Evolutionary conservation across 164 flowering plant species (phyloP).

Genomic region (Cinnamomum micranthum): DNA sequence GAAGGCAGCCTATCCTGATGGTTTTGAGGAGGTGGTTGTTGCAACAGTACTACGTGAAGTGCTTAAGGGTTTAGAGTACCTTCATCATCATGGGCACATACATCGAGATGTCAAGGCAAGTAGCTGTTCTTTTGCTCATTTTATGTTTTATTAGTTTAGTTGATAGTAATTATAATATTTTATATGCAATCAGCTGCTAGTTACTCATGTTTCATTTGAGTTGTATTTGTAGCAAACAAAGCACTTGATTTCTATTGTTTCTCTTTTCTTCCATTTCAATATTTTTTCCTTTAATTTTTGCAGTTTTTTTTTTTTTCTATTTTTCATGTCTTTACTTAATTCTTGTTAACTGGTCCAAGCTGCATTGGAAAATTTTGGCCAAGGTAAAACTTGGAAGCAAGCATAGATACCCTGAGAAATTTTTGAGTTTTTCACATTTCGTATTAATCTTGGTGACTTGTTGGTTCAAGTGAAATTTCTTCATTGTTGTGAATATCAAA

Average conservation of each 20-base stretch:
- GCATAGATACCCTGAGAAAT: not conserved
- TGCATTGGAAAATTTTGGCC: not conserved
- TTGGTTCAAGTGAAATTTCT: not conserved
- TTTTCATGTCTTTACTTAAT: too few relatives aligned
- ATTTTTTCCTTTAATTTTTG: too few relatives aligned
- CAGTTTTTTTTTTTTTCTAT: too few relatives aligned
- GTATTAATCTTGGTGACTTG: not conserved
- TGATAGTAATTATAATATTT: not conserved
- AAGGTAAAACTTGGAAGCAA: not conserved
- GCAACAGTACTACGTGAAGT: conserved; percentile 79
- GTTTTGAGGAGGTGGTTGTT: conserved; percentile 82
- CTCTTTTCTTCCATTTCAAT: not conserved
- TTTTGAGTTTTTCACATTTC: too few relatives aligned
- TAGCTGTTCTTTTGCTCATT: not conserved
- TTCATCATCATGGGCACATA: conserved; percentile 90
- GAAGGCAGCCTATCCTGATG: conserved; percentile 82
- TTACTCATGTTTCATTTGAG: not conserved
- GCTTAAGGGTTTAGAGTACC: conserved; percentile 87
- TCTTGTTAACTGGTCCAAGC: not conserved
- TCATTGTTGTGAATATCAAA: not conserved
- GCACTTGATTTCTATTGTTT: not conserved
- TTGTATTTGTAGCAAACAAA: not conserved
- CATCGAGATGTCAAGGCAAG: conserved; percentile 95
- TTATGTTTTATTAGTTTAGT: not conserved
- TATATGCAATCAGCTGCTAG: not conserved